Evolutionary conservation across 306 rosid genomes (phyloP).

Genomic region (Potentilla sterilis): DNA sequence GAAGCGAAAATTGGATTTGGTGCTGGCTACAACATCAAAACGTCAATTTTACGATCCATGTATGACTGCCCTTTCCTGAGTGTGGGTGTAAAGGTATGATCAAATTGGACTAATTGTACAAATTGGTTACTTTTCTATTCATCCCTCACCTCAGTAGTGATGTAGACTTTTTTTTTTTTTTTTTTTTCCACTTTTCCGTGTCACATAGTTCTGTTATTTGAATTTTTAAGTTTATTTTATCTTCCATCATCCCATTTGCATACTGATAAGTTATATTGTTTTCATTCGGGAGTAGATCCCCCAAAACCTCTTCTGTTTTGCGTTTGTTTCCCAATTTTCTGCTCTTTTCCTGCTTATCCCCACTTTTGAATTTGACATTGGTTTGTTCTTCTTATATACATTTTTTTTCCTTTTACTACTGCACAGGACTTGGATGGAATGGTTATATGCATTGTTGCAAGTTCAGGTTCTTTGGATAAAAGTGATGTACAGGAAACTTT

Average conservation of each 20-base stretch:
- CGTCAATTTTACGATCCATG: constrained; percentile 64
- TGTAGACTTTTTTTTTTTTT: neutral
- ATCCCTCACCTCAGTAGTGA: neutral
- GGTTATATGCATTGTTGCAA: constrained; percentile 66
- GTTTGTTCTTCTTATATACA: neutral
- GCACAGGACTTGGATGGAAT: constrained; percentile 62
- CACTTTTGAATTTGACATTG: neutral
- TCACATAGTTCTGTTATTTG: neutral
- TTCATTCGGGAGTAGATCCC: neutral
- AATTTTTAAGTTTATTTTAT: neutral
- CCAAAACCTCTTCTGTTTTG: neutral
- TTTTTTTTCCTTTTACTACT: constrained; percentile 8
- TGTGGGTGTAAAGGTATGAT: constrained; percentile 67
- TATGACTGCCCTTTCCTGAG: constrained; percentile 87
- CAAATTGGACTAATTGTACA: constrained; percentile 9
- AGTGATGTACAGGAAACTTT: constrained; percentile 46
- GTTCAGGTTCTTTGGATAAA: constrained; percentile 48
- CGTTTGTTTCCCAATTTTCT: neutral
- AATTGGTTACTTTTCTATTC: constrained; percentile 8
- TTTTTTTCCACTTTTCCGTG: constrained; percentile 3
- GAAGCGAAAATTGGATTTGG: constrained; percentile 93
- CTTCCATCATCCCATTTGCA: neutral
- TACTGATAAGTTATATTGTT: neutral
- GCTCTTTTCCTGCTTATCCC: neutral
- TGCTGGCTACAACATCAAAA: constrained; percentile 65